Base-by-base conservation (phyloP, 345 rosid genomes). In the Turritis glabra region DNA sequence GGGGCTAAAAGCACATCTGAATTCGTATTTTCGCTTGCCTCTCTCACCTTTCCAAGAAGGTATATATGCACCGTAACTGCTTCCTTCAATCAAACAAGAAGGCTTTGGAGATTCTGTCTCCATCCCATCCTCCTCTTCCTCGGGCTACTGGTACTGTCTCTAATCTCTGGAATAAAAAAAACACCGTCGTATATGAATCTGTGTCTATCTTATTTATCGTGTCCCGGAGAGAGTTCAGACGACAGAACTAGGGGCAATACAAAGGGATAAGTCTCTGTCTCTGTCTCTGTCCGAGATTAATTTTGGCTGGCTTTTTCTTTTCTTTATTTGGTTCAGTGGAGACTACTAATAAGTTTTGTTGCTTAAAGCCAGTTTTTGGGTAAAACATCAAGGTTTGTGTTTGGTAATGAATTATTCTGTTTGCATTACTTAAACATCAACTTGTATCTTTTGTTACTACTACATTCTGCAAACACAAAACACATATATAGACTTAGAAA, bases 1-100 rank as follows among this genome's bases (percentile, higher is more conserved):
- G 91, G 80, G 97, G 93, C 79, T 94, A 75, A 82, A 64, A 77
- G 55, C 53, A 32, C 46, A 44, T 58, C 14, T 47, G 23, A 38
- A 0, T 58, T 47, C 47, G 26, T 41, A 4, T 11, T 22, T 48
- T 38, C 65, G 57, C 48, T 66, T 48, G 35, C 73, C 66, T 62
- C 71, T 64, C 40, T 72, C 69, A 65, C 73, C 81, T 67, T 71
- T 59, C 55, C 51, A 72, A 77, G 71, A 69, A 72, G 74, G 81
- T 66, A 64, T 72, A 57, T 65, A 72, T 50, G 60, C 72, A 71
- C 76, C 72, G 38, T 77, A 62, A 76, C 71, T 12, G 70, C 71
- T 69, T 63, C 66, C 76, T 69, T 61, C 53, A 50, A 63, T 61
- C 53, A 50, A 63, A 71, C 80, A 64, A 77, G 73, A 77, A 65